Evolutionary conservation across 1,139 yeast species (phyloP), one percentile per base, ranked within the genome.

Genomic region (Geotrichum phurueaensis): DNA sequence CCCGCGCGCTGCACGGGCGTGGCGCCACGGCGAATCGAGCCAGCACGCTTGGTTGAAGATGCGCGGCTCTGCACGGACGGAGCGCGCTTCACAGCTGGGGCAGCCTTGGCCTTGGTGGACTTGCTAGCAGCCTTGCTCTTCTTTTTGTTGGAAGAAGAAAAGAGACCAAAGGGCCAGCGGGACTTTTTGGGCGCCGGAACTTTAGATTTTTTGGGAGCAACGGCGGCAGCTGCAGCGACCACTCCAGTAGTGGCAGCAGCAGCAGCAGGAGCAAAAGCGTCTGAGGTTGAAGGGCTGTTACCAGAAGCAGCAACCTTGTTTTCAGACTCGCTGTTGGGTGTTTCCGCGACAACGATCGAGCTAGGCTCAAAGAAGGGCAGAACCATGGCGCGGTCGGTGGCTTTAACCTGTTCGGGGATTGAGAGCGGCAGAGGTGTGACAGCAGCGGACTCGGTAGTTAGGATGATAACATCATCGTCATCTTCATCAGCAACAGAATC

Each of bases 111-210:
- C 22, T 22, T 55, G 51, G 39, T n/a, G 15, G 36, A 10, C n/a
- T 18, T 29, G 27, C 20, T 51, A n/a, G 54, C 22, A 25, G 18
- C 39, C 12, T 56, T 45, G 52, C 51, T 48, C n/a, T 36, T 25
- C 27, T 56, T 51, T 18, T 31, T 25, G 39, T n/a, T 27, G 15
- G 36, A 4, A 2, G 39, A 15, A 23, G 56, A 58, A 12, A 58
- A 51, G 7, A 54, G 18, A 22, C 53, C 57, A 13, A 58, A 51
- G 10, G 55, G 45, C 60, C 60, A 58, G 3, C 60, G 54, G 25
- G 53, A 58, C 49, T 58, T 58, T 22, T 22, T 39, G 20, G 45
- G 45, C 7, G 45, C 20, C 15, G 45, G 39, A 3, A n/a, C 45
- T 2, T 7, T 25, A 9, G 23, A 9, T 20, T 48, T 48, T 22